A percentile compares a stretch with the other conserved stretches of the same genome.
Conservation (phyloP, 2,329 filamentous ascomycete genomes). For the Fusarium nodosum region DNA sequence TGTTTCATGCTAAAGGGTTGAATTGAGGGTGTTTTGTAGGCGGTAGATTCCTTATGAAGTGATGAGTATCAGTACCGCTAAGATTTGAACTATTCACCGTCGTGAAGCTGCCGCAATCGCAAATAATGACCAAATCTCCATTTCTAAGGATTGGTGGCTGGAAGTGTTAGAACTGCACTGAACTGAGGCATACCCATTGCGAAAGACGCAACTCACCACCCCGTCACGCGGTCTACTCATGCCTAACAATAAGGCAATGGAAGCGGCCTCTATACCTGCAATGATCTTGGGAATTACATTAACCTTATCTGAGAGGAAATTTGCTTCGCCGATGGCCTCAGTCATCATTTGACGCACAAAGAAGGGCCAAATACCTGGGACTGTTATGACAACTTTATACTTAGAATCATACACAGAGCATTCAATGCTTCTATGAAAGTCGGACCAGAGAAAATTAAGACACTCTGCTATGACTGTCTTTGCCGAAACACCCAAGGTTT, state of each 20-base stretch:
- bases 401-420: background rate
- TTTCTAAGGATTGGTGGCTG: background rate
- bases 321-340: background rate
- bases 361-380: background rate
- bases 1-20: background rate
- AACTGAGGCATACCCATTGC: fast-evolving
- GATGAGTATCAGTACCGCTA: background rate
- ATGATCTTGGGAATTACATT: background rate
- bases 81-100: background rate
- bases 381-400: background rate
- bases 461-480: background rate
- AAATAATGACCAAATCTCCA: slow-evolving; percentile 2
- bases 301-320: background rate
- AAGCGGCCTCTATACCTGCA: slow-evolving; percentile 3
- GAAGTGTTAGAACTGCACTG: background rate
- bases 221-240: background rate
- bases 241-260: background rate
- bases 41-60: background rate
- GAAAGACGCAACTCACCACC: background rate
- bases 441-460: background rate
- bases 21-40: background rate
- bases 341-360: background rate
- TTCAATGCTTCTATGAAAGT: background rate
- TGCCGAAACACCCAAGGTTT: fast-evolving
- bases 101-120: background rate